Percentiles rank a stretch among this genome's conserved stretches.
Conservation (phyloP, 345 rosid genomes). For the Populus pruinosa region DNA sequence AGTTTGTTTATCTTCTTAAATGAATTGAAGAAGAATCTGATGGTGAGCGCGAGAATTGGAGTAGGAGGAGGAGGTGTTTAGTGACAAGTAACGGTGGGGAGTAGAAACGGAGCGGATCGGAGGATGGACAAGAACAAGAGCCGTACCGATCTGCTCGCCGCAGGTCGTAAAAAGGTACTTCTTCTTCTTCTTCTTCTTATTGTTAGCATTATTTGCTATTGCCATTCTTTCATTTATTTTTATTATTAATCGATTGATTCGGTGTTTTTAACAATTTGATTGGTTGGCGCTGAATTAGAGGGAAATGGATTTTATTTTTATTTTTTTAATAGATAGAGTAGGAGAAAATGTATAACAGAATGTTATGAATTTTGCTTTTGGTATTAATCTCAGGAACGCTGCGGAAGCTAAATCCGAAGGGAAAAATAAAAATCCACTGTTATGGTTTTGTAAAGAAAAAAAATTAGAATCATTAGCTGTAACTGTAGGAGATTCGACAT, state of each 20-base stretch:
- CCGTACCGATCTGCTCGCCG: constrained; percentile 82
- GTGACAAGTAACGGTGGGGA: constrained; percentile 22
- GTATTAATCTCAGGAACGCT: too few species aligned
- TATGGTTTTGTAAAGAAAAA: not conserved
- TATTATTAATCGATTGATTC: not conserved
- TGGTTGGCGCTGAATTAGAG: not conserved
- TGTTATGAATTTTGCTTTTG: too few species aligned
- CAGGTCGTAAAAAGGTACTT: constrained; percentile 86
- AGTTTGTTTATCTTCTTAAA: not conserved
- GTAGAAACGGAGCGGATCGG: constrained; percentile 29
- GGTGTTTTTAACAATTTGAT: not conserved
- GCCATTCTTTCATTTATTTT: not conserved
- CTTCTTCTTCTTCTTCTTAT: not conserved
- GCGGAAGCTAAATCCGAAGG: too few species aligned
- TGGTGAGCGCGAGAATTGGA: constrained; percentile 37
- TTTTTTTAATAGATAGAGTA: too few species aligned
- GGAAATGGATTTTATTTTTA: too few species aligned
- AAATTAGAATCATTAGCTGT: not conserved
- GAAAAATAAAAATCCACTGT: too few species aligned
- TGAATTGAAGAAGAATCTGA: constrained; percentile 18
- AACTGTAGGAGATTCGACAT: not conserved
- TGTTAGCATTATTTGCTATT: not conserved
- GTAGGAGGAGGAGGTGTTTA: constrained; percentile 24
- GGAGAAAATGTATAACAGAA: too few species aligned
- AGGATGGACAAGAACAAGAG: constrained; percentile 89